These are phyloP conservation scores for Xanthoceras sorbifolium DNA, from an alignment of 345 rosid species.

Conservation along the genomic window DNA sequence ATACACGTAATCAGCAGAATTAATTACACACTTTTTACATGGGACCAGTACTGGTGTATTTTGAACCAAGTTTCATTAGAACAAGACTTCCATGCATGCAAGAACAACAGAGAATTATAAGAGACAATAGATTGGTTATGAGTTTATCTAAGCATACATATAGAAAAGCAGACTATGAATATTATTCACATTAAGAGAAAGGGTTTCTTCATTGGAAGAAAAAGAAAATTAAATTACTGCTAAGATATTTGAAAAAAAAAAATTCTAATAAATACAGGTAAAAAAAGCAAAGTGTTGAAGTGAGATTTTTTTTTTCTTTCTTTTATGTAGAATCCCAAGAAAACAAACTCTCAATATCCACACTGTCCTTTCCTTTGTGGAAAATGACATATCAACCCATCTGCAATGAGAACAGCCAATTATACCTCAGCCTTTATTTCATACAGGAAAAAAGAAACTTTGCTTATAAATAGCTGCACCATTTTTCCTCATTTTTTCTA, in stretches of 20 bases:
- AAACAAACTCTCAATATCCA: conserved; percentile 20
- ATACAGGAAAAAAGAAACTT: not conserved
- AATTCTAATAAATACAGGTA: too few relatives aligned
- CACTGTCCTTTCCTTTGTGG: conserved; percentile 10
- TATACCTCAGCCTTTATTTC: conserved; percentile 27
- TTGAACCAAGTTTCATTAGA: too few relatives aligned
- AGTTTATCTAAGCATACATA: too few relatives aligned
- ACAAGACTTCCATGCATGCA: not conserved
- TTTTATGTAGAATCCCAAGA: conserved; percentile 18
- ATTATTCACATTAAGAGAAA: too few relatives aligned
- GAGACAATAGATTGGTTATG: not conserved
- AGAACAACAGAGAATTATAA: not conserved
- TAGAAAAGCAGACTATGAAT: too few relatives aligned
- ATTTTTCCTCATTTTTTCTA: conserved; percentile 21
- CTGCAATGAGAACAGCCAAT: conserved; percentile 13
- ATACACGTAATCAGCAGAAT: too few relatives aligned
- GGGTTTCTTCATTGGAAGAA: too few relatives aligned
- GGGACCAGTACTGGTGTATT: too few relatives aligned
- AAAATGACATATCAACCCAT: conserved; percentile 34
- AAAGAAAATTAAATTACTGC: too few relatives aligned
- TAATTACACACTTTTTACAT: too few relatives aligned
- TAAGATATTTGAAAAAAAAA: not conserved
- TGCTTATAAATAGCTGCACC: conserved; percentile 18
- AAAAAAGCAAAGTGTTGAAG: not conserved
- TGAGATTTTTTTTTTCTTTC: not conserved